Conservation (phyloP, 352 stramenopile species). For the Phytopythium vexans region DNA sequence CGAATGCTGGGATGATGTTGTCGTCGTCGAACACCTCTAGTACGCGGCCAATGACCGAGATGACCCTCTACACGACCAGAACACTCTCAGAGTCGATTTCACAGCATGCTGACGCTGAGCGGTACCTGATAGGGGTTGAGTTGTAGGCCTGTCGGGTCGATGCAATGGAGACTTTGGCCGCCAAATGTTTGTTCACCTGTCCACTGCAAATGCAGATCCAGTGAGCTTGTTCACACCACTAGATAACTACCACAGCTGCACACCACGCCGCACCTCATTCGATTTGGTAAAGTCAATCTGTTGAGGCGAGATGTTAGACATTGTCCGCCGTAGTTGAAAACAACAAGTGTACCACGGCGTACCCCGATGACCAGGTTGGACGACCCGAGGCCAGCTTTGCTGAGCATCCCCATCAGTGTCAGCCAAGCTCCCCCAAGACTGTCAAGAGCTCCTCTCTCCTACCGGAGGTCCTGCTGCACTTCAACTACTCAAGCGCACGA, state of each 20-base stretch:
- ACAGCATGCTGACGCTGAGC: too few species aligned
- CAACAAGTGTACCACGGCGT: too few species aligned
- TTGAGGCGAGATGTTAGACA: too few species aligned
- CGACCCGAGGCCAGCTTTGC: constrained; percentile 52
- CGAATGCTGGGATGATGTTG: constrained; percentile 70
- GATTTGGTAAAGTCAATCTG: too few species aligned
- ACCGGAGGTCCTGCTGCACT: constrained; percentile 43
- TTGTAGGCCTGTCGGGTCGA: constrained; percentile 44
- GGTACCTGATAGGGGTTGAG: constrained; percentile 60
- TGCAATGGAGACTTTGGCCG: constrained; percentile 58
- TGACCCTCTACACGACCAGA: constrained; percentile 44
- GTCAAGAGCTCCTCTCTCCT: too few species aligned
- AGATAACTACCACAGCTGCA: too few species aligned
- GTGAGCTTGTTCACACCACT: too few species aligned
- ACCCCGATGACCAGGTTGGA: constrained; percentile 62
- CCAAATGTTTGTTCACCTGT: constrained; percentile 59
- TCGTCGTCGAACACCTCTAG: constrained; percentile 78
- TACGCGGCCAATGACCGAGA: constrained; percentile 54
- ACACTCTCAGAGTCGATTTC: constrained; percentile 29
- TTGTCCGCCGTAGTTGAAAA: too few species aligned
- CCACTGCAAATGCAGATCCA: too few species aligned
- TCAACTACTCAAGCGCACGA: too few species aligned
- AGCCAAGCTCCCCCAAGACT: too few species aligned
- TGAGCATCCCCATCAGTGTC: constrained; percentile 12
- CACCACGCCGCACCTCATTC: too few species aligned